phyloP scores from a whole-genome alignment of 2,329 filamentous ascomycete genomes.

The Penicillium sumatraense region DNA sequence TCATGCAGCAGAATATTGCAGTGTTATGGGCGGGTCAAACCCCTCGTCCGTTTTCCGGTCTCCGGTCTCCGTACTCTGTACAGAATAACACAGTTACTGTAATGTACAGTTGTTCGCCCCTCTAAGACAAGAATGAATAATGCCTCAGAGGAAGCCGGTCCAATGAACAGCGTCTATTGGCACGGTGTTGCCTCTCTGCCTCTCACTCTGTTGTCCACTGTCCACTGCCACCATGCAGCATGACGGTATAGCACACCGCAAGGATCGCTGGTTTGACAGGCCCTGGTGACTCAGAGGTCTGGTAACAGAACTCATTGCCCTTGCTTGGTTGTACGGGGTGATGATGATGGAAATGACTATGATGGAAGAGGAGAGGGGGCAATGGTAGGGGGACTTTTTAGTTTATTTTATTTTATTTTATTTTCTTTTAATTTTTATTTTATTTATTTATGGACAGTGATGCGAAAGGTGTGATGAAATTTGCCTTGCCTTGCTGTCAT shows the following conservation, averaged over 20 bases:
- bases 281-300: constrained; percentile 24
- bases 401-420: neutral
- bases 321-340: constrained; percentile 31
- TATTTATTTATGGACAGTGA: neutral
- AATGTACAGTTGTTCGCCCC: neutral
- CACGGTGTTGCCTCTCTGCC: constrained; percentile 4
- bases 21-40: neutral
- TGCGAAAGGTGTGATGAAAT: constrained; percentile 2
- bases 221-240: constrained; percentile 21
- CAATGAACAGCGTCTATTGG: constrained; percentile 14
- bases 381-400: constrained; percentile 4
- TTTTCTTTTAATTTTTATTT: neutral
- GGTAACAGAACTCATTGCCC: constrained; percentile 18
- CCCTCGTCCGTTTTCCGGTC: neutral
- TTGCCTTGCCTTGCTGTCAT: neutral
- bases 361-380: no score
- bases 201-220: neutral
- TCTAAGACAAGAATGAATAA: neutral
- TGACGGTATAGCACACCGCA: constrained; percentile 29
- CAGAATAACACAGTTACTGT: no score
- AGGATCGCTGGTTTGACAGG: constrained; percentile 15
- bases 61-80: neutral
- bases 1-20: neutral
- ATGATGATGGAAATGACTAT: constrained; percentile 11
- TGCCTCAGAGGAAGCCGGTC: neutral